phyloP scores from a whole-genome alignment of 495 filamentous ascomycete species.

The Parathielavia hyrcaniae region DNA sequence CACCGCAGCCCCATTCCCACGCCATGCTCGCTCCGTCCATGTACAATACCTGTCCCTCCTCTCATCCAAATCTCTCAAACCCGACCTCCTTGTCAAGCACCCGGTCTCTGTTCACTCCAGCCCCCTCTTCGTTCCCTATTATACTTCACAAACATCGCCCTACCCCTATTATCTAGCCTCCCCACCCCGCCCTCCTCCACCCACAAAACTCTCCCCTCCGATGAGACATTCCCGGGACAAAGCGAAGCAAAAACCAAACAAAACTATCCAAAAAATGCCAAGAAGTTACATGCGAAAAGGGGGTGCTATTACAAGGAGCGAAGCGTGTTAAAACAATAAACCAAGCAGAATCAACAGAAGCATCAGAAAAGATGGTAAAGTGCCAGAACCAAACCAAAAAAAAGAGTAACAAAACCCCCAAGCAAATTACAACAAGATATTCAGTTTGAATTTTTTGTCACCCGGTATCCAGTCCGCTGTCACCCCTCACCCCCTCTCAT shows the following conservation, averaged over 20 bases:
- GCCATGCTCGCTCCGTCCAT: neutral
- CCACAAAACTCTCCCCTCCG: neutral
- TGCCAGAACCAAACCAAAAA: constrained; percentile 15
- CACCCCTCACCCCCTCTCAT: neutral
- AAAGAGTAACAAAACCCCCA: neutral
- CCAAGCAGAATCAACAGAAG: constrained; percentile 8
- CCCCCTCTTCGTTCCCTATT: neutral
- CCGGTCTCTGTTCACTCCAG: neutral
- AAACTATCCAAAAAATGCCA: no score
- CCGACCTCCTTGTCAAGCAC: no score
- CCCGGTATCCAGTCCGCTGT: constrained; percentile 1
- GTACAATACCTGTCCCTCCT: neutral
- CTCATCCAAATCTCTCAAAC: neutral
- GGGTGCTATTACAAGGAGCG: constrained; percentile 27
- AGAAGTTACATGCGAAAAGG: constrained; percentile 7
- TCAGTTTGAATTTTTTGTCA: constrained; percentile 9
- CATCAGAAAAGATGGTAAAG: constrained; percentile 5
- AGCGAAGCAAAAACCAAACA: constrained; percentile 9
- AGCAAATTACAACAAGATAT: constrained; percentile 25
- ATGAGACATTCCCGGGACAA: constrained; percentile 11
- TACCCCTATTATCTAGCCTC: neutral
- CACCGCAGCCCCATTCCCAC: neutral
- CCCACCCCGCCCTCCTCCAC: neutral
- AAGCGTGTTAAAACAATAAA: constrained; percentile 13
- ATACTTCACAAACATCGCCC: neutral